These are phyloP conservation scores for Pestalotiopsis sp. DNA, from an alignment of 2,329 filamentous ascomycete species.

Conservation along the genomic window DNA sequence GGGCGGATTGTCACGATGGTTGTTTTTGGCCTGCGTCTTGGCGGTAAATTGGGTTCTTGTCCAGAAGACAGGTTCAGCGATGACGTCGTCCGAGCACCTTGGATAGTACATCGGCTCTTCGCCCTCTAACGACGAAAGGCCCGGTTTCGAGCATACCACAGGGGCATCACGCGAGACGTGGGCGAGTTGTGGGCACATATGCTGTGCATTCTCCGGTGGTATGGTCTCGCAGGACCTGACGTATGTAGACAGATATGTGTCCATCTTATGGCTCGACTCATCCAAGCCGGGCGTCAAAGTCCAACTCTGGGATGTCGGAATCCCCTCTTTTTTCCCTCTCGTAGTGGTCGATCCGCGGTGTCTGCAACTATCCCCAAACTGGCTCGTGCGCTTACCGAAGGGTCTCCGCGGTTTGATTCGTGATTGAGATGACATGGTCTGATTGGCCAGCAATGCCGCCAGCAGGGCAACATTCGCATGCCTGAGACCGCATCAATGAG, in stretches of 20 bases:
- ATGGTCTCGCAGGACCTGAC: neutral
- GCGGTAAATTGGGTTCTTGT: neutral
- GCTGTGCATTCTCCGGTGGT: neutral
- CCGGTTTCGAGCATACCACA: neutral
- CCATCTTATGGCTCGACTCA: neutral
- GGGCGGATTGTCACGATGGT: neutral
- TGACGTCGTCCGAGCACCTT: neutral
- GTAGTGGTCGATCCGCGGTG: neutral
- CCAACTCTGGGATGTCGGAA: neutral
- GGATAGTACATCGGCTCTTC: neutral
- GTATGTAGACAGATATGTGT: neutral
- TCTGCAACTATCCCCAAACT: neutral
- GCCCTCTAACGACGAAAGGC: neutral
- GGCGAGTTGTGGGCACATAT: neutral
- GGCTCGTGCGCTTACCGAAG: slow-evolving; percentile 7
- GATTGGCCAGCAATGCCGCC: neutral
- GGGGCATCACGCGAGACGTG: neutral
- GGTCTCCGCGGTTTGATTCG: neutral
- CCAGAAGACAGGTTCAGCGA: neutral
- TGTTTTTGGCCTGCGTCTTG: neutral
- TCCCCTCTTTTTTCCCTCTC: slow-evolving; percentile 1
- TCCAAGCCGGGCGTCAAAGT: neutral
- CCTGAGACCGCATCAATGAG: slow-evolving; percentile 5
- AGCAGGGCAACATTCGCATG: slow-evolving; percentile 2
- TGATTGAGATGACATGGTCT: neutral